These are phyloP conservation scores for Podila clonocystis DNA, from an alignment of 192 early-diverging fungal species.

Conservation along the genomic window DNA sequence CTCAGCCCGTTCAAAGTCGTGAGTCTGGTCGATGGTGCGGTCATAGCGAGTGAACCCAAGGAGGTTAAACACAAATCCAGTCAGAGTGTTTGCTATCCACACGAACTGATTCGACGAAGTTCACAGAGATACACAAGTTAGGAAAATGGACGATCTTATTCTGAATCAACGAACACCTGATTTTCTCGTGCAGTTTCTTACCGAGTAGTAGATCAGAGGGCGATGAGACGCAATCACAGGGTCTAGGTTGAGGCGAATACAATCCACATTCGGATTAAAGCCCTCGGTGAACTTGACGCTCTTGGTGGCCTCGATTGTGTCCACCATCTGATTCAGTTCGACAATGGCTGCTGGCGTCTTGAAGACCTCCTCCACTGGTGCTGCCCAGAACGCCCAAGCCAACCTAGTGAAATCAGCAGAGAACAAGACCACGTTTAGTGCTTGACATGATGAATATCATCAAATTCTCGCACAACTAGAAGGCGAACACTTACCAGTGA, in stretches of 20 bases:
- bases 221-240: constrained; percentile 64
- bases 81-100: constrained; percentile 24
- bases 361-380: constrained; percentile 44
- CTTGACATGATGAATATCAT: too few relatives aligned
- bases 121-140: not conserved
- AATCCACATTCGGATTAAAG: constrained; percentile 55
- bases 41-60: constrained; percentile 34
- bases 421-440: not conserved
- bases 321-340: constrained; percentile 57
- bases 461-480: not conserved
- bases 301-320: constrained; percentile 40
- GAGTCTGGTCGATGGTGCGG: constrained; percentile 1
- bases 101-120: constrained; percentile 10
- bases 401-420: constrained; percentile 50
- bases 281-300: constrained; percentile 53
- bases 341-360: constrained; percentile 28
- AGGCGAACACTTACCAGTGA: constrained; percentile 18
- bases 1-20: constrained; percentile 31
- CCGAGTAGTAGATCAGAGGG: constrained; percentile 65
- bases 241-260: constrained; percentile 67
- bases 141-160: not conserved
- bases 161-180: not conserved
- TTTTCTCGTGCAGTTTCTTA: constrained; percentile 17
- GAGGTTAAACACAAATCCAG: constrained; percentile 10
- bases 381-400: constrained; percentile 63